Base-by-base conservation (phyloP, 2,329 filamentous ascomycete genomes). In the Ciborinia camelliae region DNA sequence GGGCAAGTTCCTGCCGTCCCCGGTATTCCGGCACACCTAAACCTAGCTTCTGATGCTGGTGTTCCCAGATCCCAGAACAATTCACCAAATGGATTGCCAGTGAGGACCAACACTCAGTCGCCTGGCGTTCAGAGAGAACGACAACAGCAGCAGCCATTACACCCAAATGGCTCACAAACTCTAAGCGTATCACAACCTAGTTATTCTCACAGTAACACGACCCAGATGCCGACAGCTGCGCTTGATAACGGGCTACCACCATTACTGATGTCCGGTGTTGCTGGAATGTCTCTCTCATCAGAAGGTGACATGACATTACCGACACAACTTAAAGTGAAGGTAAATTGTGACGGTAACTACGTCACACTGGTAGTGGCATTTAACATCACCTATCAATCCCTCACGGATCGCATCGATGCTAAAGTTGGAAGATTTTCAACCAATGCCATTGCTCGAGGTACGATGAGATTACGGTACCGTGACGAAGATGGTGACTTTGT, bases 321-420 rank as follows among this genome's bases (percentile, higher is more conserved):
- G 53, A 87, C 90, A 9, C 95, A 98, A 74, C 84, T 99, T 60
- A 98, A 97, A 79, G 93, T 97, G 59, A 96, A 96, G 76, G 92
- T 99, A 65, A 94, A 94, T 74, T 96, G 91, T 74, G 91, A 95
- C 66, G 90, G 90, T 54, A 95, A 93, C 74, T 96, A 96, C 71
- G 90, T 97, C 66, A 97, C 94, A 0, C 83, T 99, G n/a, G 94
- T 99, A 14, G 96, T 97, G 50, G 90, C 92, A 39, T 96, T 92
- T 77, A 97, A 96, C 75, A 98, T 98, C 72, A 90, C 91, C 48
- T 98, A 96, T 77, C 91, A 95, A 70, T 95, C 91, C 30, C 82
- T 99, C 63, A 92, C 95, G 69, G 95, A 98, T 75, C 90, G 95
- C 14, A 97, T 99, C 72, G 95, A 99, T 74, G 92, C 92, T 35